Conservation (phyloP, 2,329 filamentous ascomycete species). For the Colletotrichum scovillei region DNA sequence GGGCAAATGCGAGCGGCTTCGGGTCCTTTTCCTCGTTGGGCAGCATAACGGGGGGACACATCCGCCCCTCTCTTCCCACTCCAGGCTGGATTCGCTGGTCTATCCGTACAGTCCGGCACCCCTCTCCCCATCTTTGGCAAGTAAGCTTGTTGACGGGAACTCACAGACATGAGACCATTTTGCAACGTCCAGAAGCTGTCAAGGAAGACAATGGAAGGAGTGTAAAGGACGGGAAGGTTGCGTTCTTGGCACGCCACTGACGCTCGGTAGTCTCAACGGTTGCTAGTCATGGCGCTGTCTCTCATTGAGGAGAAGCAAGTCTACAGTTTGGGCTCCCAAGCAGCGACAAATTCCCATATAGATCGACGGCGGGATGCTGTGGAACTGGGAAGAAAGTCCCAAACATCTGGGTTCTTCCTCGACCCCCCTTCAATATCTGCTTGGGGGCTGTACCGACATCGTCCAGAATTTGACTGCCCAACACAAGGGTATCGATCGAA, state of each 20-base stretch:
- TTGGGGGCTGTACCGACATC: slow-evolving; percentile 1
- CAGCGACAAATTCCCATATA: not conserved
- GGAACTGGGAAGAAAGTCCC: not conserved
- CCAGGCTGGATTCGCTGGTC: not conserved
- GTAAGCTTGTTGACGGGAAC: slow-evolving; percentile 3
- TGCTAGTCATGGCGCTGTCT: not conserved
- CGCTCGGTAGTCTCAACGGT: not conserved
- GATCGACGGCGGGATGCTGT: slow-evolving; percentile 13
- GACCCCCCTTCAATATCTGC: not conserved
- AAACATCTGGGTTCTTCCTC: not conserved
- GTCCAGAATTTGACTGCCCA: not conserved
- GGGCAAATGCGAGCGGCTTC: not conserved
- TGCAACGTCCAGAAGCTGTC: slow-evolving; percentile 1
- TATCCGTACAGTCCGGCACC: not conserved
- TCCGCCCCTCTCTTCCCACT: not conserved
- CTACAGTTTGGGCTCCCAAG: not conserved
- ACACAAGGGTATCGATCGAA: not conserved
- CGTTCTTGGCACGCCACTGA: not conserved
- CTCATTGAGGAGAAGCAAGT: not conserved
- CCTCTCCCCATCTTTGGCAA: slow-evolving; percentile 1
- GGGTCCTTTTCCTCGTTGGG: slow-evolving; percentile 19
- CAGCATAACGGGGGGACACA: not conserved
- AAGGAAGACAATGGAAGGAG: not conserved
- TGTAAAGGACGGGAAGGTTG: not conserved
- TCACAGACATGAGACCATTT: slow-evolving; percentile 11